Evolutionary conservation across 345 rosid species (phyloP), one percentile per base, ranked within the genome.

Genomic region (Dimocarpus longan): DNA sequence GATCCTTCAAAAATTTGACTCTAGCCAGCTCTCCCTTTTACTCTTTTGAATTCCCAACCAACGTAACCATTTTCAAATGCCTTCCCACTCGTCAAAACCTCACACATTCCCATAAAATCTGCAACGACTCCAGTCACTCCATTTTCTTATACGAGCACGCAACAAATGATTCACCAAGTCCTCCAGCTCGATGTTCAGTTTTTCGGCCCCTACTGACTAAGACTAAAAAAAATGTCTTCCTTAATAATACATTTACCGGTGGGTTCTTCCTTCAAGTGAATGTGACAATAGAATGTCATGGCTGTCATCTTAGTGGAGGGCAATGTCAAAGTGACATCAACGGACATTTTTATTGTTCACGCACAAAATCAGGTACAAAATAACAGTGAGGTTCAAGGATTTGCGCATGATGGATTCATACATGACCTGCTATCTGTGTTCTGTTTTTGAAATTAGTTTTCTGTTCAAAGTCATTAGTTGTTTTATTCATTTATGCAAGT

Each of bases 11-110:
- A 16, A 73, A 56, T 75, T 70, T 82, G 8, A 69, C 84, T 48
- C 75, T 86, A 59, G 81, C 90, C 21, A 3, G 9, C n/a, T 73
- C 80, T 21, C 83, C 88, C 12, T 82, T 57, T 73, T 64, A 87
- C 44, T 65, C 71, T 48, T 79, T 81, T 6, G 9, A 28, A 2
- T 18, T 80, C 10, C 13, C 0, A 3, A 0, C 4, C 3, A 28
- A 3, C 13, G 76, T 8, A 18, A 74, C 68, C 60, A 70, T 86
- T 76, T 80, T 76, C 81, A 84, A 63, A 32, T 32, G 37, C 37
- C 37, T 2, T 68, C 88, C 78, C 54, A 0, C 1, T 19, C 3
- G 6, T 10, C 62, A 7, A 26, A 52, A 5, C 4, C 52, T 2
- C n/a, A n/a, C 18, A 43, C 12, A 13, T 37, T 57, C 57, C 37